Evolutionary conservation across 345 rosid genomes (phyloP), one percentile per base, ranked within the genome.

Genomic region (Hibiscus mutabilis): DNA sequence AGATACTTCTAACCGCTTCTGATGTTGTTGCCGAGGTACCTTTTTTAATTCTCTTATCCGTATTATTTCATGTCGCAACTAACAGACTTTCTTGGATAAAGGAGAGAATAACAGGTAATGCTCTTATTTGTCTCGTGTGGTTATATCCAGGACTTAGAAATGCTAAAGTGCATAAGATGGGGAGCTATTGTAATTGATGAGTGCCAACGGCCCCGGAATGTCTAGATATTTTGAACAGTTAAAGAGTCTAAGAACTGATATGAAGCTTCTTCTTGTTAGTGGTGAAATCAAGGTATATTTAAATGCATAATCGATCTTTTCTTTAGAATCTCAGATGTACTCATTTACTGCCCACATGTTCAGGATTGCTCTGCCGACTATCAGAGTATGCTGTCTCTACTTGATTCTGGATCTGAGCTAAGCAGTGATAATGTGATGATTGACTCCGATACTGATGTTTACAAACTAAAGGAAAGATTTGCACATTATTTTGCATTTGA

Each of bases 251-350:
- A 35, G 16, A 37, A 21, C 63, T 55, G 64, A 40, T 70, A 70
- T 57, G 73, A 70, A 49, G 73, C 73, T 70, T 57, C 73, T 70
- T 56, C 35, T 70, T 70, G 52, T 58, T 8, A 70, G 73, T 57
- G 65, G 65, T 70, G 24, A 70, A 42, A 22, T 70, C 64, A 56
- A 70, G 73, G 73, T 70, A 53, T 35, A n/a, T 12, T 11, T 55
- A 19, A 51, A 14, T 56, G 3, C 55, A 21, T 69, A 52, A 52
- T 49, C 44, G 14, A 18, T 6, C 13, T 56, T 33, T 55, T 21
- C 37, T 57, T 1, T 57, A 15, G 33, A 57, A 7, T 37, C 53
- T 58, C 52, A 57, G 8, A 70, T 70, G 3, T 16, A 35, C 44
- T 63, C 33, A 31, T 21, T 11, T 69, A 33, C 18, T 53, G 7